phyloP scores from a whole-genome alignment of 2,329 filamentous ascomycete genomes.

The Nemania diffusa region DNA sequence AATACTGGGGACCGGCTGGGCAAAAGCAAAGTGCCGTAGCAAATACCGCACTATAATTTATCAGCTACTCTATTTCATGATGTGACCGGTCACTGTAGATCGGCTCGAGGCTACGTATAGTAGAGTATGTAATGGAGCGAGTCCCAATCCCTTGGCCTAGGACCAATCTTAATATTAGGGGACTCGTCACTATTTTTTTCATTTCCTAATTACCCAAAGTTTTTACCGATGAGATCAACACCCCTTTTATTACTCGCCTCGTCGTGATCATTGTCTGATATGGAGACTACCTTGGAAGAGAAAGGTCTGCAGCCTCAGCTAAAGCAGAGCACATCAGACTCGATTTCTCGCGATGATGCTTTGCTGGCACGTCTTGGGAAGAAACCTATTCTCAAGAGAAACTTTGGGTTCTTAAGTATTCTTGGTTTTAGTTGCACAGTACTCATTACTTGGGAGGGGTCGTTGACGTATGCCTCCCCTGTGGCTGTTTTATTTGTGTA shows the following conservation, averaged over 20 bases:
- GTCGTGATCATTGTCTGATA: constrained; percentile 7
- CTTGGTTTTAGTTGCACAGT: constrained; percentile 44
- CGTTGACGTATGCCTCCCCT: constrained; percentile 35
- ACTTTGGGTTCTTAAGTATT: constrained; percentile 42
- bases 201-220: not conserved
- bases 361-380: constrained; percentile 37
- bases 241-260: not conserved
- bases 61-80: constrained; percentile 8
- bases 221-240: not conserved
- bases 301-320: constrained; percentile 19
- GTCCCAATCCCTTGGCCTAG: not conserved
- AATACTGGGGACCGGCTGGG: constrained; percentile 2
- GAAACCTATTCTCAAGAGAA: constrained; percentile 39
- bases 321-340: constrained; percentile 12
- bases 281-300: constrained; percentile 29
- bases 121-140: constrained; percentile 11
- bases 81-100: constrained; percentile 17
- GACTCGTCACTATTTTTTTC: not conserved
- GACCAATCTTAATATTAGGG: not conserved
- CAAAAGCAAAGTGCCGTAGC: constrained; percentile 20
- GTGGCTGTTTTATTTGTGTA: not conserved
- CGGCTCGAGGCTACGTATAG: not conserved
- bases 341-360: constrained; percentile 28
- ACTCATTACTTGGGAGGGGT: constrained; percentile 43
- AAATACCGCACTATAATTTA: not conserved